A percentile compares a stretch with the other conserved stretches of the same genome.
phyloP scores from a whole-genome alignment of 495 filamentous ascomycete genomes.

The Penicillium cinerascens region DNA sequence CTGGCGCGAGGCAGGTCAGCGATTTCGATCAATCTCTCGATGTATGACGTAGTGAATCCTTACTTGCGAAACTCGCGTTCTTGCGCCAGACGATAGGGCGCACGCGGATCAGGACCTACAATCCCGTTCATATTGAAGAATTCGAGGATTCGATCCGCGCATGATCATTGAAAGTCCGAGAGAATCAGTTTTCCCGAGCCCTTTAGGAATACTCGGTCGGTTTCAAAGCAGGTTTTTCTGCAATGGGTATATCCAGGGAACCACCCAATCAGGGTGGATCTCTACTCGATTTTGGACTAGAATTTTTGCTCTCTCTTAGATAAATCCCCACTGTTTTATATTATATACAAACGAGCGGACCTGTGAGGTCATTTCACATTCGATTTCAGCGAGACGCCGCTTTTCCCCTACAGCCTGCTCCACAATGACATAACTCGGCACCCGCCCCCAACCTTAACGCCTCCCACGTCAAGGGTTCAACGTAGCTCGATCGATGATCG shows the following conservation, averaged over 20 bases:
- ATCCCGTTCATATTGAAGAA: background rate
- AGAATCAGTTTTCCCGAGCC: background rate
- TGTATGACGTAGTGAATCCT: background rate
- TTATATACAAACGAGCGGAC: background rate
- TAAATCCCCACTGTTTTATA: too few relatives aligned
- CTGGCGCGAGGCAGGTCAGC: slow-evolving; percentile 4
- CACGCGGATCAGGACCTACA: background rate
- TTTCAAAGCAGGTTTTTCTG: background rate
- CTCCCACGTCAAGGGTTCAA: too few relatives aligned
- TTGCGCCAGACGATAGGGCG: background rate
- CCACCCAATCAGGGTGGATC: background rate
- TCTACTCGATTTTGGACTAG: too few relatives aligned
- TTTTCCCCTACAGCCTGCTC: too few relatives aligned
- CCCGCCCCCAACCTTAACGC: too few relatives aligned
- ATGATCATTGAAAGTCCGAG: background rate
- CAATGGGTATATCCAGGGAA: background rate
- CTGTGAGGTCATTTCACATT: too few relatives aligned
- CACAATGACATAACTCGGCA: too few relatives aligned
- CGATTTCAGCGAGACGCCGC: too few relatives aligned
- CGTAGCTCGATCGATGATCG: too few relatives aligned
- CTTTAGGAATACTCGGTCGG: background rate
- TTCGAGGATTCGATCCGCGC: background rate
- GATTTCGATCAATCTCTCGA: background rate
- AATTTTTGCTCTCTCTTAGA: too few relatives aligned
- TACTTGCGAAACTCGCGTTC: slow-evolving; percentile 7